A percentile compares a stretch with the other conserved stretches of the same genome.
phyloP scores from a whole-genome alignment of 176 grass and related monocot genomes.

The Carex kokanica region DNA sequence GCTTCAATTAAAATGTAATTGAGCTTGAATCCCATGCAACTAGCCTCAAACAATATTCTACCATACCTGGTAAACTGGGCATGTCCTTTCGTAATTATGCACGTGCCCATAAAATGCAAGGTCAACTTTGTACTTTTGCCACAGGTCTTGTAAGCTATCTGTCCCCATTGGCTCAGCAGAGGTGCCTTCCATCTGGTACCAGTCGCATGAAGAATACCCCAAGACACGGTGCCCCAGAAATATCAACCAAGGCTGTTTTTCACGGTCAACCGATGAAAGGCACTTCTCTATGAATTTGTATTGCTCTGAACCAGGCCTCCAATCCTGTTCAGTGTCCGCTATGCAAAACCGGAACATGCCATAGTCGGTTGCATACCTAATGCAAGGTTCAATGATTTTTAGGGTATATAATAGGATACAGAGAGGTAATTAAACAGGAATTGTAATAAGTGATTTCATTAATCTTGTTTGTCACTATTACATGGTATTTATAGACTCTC shows the following conservation, averaged over 20 bases:
- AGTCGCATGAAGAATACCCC: conserved; percentile 67
- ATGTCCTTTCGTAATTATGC: conserved; percentile 85
- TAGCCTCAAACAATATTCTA: neutral
- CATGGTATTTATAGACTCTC: too few species aligned
- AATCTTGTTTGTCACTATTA: too few species aligned
- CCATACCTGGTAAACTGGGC: conserved; percentile 62
- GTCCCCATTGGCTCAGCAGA: conserved; percentile 72
- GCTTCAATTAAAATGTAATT: neutral
- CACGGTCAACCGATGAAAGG: conserved; percentile 53
- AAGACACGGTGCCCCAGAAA: conserved; percentile 67
- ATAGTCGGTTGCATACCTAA: conserved; percentile 64
- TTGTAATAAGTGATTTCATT: too few species aligned
- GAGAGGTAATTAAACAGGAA: too few species aligned
- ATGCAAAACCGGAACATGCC: conserved; percentile 85
- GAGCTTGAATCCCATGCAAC: neutral
- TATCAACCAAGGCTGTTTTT: conserved; percentile 87
- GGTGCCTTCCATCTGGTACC: conserved; percentile 49
- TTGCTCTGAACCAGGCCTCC: conserved; percentile 53
- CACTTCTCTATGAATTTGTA: conserved; percentile 67
- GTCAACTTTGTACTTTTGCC: conserved; percentile 85
- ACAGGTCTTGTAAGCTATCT: conserved; percentile 52
- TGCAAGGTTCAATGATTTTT: neutral
- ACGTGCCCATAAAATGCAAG: conserved; percentile 76
- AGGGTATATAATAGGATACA: neutral
- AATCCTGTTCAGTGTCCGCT: conserved; percentile 78